These are phyloP conservation scores for Suhomyces guaymorum DNA, from an alignment of 1,139 yeast species.

Conservation along the genomic window DNA sequence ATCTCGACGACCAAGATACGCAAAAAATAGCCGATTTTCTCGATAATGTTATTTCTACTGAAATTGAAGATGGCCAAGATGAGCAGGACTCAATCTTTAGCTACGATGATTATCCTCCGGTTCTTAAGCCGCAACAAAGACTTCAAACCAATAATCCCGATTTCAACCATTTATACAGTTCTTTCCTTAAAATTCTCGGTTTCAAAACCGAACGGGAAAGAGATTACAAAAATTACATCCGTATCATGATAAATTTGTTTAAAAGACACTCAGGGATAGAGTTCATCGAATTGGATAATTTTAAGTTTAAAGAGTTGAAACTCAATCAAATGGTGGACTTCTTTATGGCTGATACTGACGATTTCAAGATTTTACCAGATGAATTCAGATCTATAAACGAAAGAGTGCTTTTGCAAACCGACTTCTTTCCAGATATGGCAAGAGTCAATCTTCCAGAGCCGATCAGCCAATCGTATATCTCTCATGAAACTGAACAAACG, in stretches of 20 bases:
- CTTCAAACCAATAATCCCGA: conserved; percentile 11
- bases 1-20: conserved; percentile 26
- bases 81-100: conserved; percentile 25
- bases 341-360: conserved; percentile 16
- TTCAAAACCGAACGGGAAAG: conserved; percentile 11
- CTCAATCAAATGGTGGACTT: conserved; percentile 22
- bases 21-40: conserved; percentile 25
- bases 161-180: conserved; percentile 25
- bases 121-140: background rate
- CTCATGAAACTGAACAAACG: no score
- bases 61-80: conserved; percentile 4
- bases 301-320: conserved; percentile 22
- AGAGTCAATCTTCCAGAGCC: background rate
- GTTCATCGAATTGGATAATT: conserved; percentile 25
- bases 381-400: conserved; percentile 17
- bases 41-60: conserved; percentile 19
- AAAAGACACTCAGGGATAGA: conserved; percentile 26
- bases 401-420: conserved; percentile 15
- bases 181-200: conserved; percentile 27
- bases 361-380: conserved; percentile 19
- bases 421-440: conserved; percentile 17
- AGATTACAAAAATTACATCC: conserved; percentile 15
- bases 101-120: conserved; percentile 15
- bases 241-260: conserved; percentile 27
- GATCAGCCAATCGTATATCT: no score